Evolutionary conservation across 805 yeast species (phyloP).

Genomic region (Barnettozyma pratensis): DNA sequence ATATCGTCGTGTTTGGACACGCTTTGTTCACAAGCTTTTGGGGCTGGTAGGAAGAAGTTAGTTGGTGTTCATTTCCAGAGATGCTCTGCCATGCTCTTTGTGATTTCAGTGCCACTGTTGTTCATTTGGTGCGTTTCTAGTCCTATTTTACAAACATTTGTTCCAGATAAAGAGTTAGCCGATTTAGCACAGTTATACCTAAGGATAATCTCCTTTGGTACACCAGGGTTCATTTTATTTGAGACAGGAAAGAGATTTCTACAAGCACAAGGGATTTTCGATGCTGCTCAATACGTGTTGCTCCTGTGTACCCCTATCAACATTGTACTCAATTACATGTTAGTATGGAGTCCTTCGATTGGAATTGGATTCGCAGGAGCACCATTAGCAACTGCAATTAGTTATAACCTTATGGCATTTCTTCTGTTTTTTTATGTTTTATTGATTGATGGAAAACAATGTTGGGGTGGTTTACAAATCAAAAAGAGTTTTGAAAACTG

Average conservation of each 20-base stretch:
- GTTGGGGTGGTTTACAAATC: constrained; percentile 30
- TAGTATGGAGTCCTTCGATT: constrained; percentile 56
- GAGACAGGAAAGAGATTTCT: constrained; percentile 73
- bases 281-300: constrained; percentile 64
- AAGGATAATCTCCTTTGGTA: constrained; percentile 49
- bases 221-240: constrained; percentile 57
- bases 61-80: constrained; percentile 66
- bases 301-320: constrained; percentile 61
- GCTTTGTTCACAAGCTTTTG: constrained; percentile 70
- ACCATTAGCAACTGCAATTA: constrained; percentile 60
- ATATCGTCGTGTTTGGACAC: constrained; percentile 72
- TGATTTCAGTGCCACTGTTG: constrained; percentile 42
- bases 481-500: constrained; percentile 24
- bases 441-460: constrained; percentile 31
- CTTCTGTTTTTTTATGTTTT: constrained; percentile 49
- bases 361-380: constrained; percentile 76
- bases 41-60: constrained; percentile 54
- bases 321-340: constrained; percentile 49
- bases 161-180: constrained; percentile 50
- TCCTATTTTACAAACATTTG: constrained; percentile 35
- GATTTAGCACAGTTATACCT: constrained; percentile 53
- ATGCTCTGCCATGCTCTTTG: constrained; percentile 54
- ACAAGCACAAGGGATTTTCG: constrained; percentile 74
- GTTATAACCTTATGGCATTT: constrained; percentile 56
- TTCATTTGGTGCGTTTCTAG: constrained; percentile 60